Evolutionary conservation across 2,329 filamentous ascomycete genomes (phyloP).

Genomic region (Neonectria hederae): DNA sequence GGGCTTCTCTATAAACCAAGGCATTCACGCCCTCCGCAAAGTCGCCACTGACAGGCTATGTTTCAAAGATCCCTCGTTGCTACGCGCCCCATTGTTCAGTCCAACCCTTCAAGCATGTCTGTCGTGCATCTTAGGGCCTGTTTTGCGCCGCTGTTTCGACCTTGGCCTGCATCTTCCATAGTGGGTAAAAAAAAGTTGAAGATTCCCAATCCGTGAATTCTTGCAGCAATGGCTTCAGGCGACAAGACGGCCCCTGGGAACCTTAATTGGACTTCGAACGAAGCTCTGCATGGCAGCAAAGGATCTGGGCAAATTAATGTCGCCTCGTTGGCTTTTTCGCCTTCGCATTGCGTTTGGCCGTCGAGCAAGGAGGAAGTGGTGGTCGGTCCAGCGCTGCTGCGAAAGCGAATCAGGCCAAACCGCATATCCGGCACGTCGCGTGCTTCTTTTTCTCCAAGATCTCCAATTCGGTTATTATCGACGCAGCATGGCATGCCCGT

Average conservation of each 20-base stretch:
- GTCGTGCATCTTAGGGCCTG: constrained; percentile 14
- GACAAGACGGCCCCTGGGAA: constrained; percentile 24
- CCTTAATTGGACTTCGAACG: constrained; percentile 31
- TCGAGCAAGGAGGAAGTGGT: not conserved
- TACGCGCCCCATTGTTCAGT: not conserved
- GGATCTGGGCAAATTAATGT: not conserved
- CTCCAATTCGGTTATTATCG: not conserved
- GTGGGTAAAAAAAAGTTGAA: constrained; percentile 25
- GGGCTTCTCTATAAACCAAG: constrained; percentile 4
- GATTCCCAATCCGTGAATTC: constrained; percentile 35
- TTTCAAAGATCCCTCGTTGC: constrained; percentile 9
- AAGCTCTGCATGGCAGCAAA: not conserved
- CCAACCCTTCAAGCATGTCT: constrained; percentile 18
- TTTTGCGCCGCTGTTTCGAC: constrained; percentile 10
- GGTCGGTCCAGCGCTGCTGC: not conserved
- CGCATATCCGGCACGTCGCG: constrained; percentile 12
- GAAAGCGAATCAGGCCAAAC: constrained; percentile 2
- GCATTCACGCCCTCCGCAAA: not conserved
- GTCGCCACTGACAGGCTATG: not conserved
- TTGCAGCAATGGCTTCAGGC: constrained; percentile 31
- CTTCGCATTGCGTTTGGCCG: not conserved
- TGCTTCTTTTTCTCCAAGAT: constrained; percentile 2
- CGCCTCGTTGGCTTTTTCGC: constrained; percentile 1
- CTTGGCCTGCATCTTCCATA: constrained; percentile 25
- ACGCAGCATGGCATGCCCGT: constrained; percentile 10